Conservation (phyloP, 805 yeast genomes). For the Yamadazyma takamatsuzukensis region DNA sequence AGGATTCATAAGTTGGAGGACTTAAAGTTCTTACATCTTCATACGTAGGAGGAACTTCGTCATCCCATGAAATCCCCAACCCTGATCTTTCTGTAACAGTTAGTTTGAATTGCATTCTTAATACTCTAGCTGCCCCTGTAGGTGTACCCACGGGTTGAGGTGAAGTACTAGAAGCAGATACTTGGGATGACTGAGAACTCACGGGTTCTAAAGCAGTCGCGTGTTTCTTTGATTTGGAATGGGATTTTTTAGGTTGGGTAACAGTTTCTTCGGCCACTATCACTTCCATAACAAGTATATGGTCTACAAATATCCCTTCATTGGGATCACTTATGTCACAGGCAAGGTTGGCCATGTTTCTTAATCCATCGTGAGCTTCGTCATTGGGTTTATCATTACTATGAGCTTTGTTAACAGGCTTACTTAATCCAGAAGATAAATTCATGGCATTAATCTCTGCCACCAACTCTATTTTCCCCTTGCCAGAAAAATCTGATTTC, state of each 20-base stretch:
- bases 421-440: conserved; percentile 50
- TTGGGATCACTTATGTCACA: conserved; percentile 84
- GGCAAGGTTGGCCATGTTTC: conserved; percentile 51
- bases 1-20: conserved; percentile 71
- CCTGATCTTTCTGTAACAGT: conserved; percentile 87
- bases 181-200: conserved; percentile 17
- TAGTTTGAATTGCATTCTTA: conserved; percentile 92
- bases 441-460: conserved; percentile 64
- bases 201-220: conserved; percentile 23
- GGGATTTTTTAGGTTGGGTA: conserved; percentile 25
- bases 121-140: conserved; percentile 92
- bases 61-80: conserved; percentile 96
- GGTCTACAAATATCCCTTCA: conserved; percentile 72
- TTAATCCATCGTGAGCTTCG: conserved; percentile 23
- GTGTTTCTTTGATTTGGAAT: conserved; percentile 2
- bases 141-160: conserved; percentile 54
- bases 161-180: conserved; percentile 3
- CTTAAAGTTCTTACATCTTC: conserved; percentile 76
- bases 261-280: conserved; percentile 90
- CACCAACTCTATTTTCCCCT: conserved; percentile 76
- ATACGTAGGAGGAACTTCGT: conserved; percentile 97
- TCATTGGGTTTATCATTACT: conserved; percentile 29
- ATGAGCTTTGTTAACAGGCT: conserved; percentile 42
- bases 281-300: conserved; percentile 76
- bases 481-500: conserved; percentile 84